Conservation (phyloP, 1,284 basidiomycete genomes). For the Cerioporus squamosus region DNA sequence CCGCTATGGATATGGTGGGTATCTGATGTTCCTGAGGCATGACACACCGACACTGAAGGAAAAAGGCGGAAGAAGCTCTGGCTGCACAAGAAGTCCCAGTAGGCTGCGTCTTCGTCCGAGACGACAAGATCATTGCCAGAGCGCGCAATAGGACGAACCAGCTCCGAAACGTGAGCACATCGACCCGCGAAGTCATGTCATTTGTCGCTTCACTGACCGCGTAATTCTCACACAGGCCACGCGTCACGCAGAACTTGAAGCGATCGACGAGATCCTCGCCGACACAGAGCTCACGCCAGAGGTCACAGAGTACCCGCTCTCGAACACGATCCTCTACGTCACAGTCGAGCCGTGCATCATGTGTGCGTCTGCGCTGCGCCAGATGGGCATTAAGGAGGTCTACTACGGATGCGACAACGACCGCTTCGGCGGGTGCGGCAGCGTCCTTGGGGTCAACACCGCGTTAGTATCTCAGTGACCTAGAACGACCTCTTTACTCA, state of each 20-base stretch:
- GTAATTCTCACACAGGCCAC: constrained; percentile 69
- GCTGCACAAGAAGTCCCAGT: constrained; percentile 91
- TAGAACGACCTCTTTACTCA: neutral
- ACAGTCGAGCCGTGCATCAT: constrained; percentile 99
- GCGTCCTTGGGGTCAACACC: constrained; percentile 88
- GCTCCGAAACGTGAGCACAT: constrained; percentile 76
- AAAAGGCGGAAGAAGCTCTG: constrained; percentile 85
- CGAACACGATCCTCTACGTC: constrained; percentile 89
- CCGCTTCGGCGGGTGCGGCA: constrained; percentile 96
- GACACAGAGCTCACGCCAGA: constrained; percentile 61
- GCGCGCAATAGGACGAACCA: constrained; percentile 96
- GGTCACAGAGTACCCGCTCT: constrained; percentile 62
- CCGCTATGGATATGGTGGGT: constrained; percentile 25
- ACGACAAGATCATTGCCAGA: constrained; percentile 76
- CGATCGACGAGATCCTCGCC: constrained; percentile 88
- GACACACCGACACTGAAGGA: neutral
- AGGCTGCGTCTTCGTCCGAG: constrained; percentile 93
- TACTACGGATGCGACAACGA: constrained; percentile 97
- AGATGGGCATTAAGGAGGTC: constrained; percentile 90
- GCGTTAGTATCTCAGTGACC: neutral
- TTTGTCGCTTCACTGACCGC: neutral
- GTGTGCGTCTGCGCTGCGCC: constrained; percentile 95
- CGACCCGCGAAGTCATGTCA: neutral
- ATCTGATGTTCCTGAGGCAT: neutral
- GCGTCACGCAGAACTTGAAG: constrained; percentile 96